Conservation (phyloP, 441 rosid species). For the Eruca vesicaria region DNA sequence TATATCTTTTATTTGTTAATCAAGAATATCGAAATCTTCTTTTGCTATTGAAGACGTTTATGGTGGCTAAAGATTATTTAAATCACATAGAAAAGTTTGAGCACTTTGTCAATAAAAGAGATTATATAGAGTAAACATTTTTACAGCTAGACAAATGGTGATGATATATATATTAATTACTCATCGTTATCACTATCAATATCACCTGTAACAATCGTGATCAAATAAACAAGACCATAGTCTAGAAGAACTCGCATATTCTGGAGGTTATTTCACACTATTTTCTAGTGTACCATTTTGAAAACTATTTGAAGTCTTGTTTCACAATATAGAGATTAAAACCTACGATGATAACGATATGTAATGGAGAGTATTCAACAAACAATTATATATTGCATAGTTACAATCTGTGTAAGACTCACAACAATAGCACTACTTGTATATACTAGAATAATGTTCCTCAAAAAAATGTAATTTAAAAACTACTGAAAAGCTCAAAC, state of each 20-base stretch:
- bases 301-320: not conserved
- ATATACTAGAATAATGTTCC: not conserved
- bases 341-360: not conserved
- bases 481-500: conserved; percentile 18
- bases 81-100: not conserved
- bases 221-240: not conserved
- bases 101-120: not conserved
- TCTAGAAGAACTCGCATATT: not conserved
- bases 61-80: not conserved
- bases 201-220: not conserved
- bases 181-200: not conserved
- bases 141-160: not conserved
- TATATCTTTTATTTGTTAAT: not conserved
- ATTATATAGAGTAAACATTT: not conserved
- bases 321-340: not conserved
- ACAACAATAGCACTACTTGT: not conserved
- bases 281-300: not conserved
- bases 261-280: not conserved
- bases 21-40: not conserved
- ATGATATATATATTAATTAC: not conserved
- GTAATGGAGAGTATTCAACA: not conserved
- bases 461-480: not conserved
- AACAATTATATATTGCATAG: not conserved
- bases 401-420: conserved; percentile 1
- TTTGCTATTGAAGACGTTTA: not conserved